Evolutionary conservation across 2,329 filamentous ascomycete species (phyloP), one percentile per base, ranked within the genome.

Genomic region (Neonectria punicea): DNA sequence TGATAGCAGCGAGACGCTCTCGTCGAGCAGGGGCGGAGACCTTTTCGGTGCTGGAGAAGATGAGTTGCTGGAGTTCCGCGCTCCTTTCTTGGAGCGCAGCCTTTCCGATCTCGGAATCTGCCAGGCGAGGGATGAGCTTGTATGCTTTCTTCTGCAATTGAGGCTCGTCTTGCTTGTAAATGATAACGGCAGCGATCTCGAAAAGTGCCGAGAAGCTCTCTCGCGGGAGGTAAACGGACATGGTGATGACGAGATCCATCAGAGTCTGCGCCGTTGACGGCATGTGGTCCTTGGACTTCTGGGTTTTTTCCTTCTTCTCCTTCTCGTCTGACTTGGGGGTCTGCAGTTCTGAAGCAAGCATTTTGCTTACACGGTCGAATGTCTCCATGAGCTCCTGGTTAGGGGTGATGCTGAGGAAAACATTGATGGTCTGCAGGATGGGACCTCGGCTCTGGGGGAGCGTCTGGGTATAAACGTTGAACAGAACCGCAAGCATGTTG

Each of bases 141-240:
- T 99, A 99, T 0, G 96, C 95, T 82, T 99, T 99, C 88, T 99
- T 99, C 79, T 98, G 95, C 39, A 99, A 84, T 78, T 98, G 95
- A 10, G 95, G 92, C 76, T 98, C 95, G 41, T 92, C 87, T 61
- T 92, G 86, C 75, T 91, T 93, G 77, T 91, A 90, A 70, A 98
- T 90, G 62, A 98, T 91, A 28, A 93, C 86, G 0, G 92, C 86
- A 1, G 95, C 93, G 76, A 98, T 94, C 71, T 90, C 90, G 81
- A 99, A 98, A 2, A 99, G 87, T 5, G 91, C 87, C 18, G 87
- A 85, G 70, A 97, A 98, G 79, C 93, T 97, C 58, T 94, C 90
- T 43, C 94, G 86, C 2, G 96, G 94, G 8, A 99, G 87, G 76
- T 99, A 97, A 16, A 95, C 90, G 0, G 96, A 94, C 81, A 99